Base-by-base conservation (phyloP, 257 asterid species). In the Eustoma russellianum region DNA sequence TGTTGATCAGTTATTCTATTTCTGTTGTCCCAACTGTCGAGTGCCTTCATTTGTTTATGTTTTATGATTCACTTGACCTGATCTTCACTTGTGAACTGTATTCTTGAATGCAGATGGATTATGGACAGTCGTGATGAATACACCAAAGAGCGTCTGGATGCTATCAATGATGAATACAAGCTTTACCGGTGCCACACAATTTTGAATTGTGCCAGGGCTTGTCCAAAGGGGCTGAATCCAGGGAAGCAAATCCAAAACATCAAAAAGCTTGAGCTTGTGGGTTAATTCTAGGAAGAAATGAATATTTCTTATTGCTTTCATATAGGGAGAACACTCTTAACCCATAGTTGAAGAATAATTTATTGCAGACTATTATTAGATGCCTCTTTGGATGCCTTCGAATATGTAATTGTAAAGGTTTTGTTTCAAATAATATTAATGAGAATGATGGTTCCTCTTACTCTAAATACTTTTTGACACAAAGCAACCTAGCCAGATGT, bases 121-220 rank as follows among this genome's bases (percentile, higher is more conserved):
- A 89, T 89, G 97, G 95, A 89, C 63, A 89, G 95, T 65, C 95
- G 97, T 19, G 97, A 89, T 66, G 97, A 89, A 65, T 85, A 75
- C 70, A 89, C 95, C 16, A 73, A 79, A 73, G 97, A 89, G 74
- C 89, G 97, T 0, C 80, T 89, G 41, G 95, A 89, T 35, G 94
- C 97, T 10, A 62, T 89, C 41, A 79, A 85, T 15, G 79, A 89
- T 1, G 97, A 89, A 70, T 85, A 70, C 81, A 89, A 89, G 83
- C 88, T 89, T 58, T 89, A 89, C 59, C 83, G 94, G 10, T 85
- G 97, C 78, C 95, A 89, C 57, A 89, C 95, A 47, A 89, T 89
- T 62, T 70, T 89, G 79, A 89, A 89, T 53, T 89, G 97, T 71
- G 93, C 97, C 43, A 78, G 83, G 72, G 97, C 94, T 55, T 89